phyloP scores from a whole-genome alignment of 495 filamentous ascomycete genomes.

The Elasticomyces elasticus region DNA sequence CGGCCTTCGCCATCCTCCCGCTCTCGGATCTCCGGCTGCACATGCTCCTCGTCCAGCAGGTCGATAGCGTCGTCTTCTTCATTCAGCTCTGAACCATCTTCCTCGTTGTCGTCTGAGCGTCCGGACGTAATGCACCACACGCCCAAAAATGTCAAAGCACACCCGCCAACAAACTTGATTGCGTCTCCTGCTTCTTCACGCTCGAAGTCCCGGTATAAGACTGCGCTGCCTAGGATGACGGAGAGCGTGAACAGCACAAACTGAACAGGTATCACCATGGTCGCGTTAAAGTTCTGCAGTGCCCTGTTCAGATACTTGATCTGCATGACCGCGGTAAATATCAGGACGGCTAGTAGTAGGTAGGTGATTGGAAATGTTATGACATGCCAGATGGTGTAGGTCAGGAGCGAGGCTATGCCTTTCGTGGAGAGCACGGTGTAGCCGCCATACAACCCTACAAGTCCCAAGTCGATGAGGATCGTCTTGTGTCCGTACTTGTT shows the following conservation, averaged over 20 bases:
- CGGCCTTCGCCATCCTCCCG: conserved; percentile 1
- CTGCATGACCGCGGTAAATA: conserved; percentile 82
- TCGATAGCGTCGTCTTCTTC: conserved; percentile 38
- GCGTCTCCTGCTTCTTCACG: conserved; percentile 58
- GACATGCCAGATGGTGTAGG: conserved; percentile 73
- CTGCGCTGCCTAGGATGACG: conserved; percentile 85
- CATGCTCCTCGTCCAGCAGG: conserved; percentile 29
- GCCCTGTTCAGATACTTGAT: conserved; percentile 94
- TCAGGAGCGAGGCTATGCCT: conserved; percentile 87
- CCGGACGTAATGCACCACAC: conserved; percentile 87
- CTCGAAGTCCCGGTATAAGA: conserved; percentile 91
- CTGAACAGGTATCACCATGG: conserved; percentile 92
- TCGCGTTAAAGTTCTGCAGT: conserved; percentile 88
- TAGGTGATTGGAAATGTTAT: conserved; percentile 90
- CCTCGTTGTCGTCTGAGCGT: conserved; percentile 40
- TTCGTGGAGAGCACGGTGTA: conserved; percentile 96
- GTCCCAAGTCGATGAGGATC: conserved; percentile 86
- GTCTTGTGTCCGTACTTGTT: conserved; percentile 66
- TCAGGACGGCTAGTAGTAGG: conserved; percentile 61
- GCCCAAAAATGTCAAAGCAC: conserved; percentile 80
- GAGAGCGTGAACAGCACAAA: conserved; percentile 94
- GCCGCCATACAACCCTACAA: conserved; percentile 90
- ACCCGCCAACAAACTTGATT: conserved; percentile 78
- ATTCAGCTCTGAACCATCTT: conserved; percentile 45
- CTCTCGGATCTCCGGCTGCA: conserved; percentile 22